Conservation (phyloP, 108 stramenopile species). For the Pseudonitzschia delicatissima region DNA sequence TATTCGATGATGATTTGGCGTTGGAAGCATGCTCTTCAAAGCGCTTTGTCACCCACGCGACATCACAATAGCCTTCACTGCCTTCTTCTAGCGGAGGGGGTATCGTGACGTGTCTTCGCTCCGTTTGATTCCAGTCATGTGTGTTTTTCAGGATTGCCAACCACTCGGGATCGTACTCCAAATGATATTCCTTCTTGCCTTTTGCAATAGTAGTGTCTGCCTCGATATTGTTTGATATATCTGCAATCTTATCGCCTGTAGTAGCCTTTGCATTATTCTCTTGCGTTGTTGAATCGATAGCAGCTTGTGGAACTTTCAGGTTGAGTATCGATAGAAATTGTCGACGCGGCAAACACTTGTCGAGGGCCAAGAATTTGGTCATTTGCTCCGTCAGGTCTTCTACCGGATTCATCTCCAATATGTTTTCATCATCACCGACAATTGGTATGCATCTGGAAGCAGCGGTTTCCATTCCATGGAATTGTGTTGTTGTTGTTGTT, state of each 20-base stretch:
- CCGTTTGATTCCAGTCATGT: conserved; percentile 46
- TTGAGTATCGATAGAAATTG: conserved; percentile 87
- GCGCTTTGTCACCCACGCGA: conserved; percentile 33
- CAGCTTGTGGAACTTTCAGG: conserved; percentile 14
- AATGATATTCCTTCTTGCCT: conserved; percentile 12
- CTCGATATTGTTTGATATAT: background rate
- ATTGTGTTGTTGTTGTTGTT: conserved; percentile 27
- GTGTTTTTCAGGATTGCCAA: conserved; percentile 79
- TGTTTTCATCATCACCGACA: too few relatives aligned
- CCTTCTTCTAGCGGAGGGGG: conserved; percentile 17
- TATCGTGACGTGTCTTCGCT: conserved; percentile 26
- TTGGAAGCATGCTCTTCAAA: conserved; percentile 18
- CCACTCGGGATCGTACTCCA: conserved; percentile 88
- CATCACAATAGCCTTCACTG: conserved; percentile 36
- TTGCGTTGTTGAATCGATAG: background rate
- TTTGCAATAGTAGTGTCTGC: background rate
- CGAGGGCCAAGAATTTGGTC: conserved; percentile 95
- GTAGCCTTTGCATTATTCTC: background rate
- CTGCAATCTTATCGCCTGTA: background rate
- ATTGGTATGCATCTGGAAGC: conserved; percentile 32
- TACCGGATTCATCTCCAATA: background rate
- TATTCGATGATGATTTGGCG: background rate
- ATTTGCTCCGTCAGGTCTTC: conserved; percentile 67
- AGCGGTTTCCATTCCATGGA: conserved; percentile 51
- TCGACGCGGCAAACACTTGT: conserved; percentile 95